Evolutionary conservation across 371 early-diverging fungal genomes (phyloP).

Genomic region (Vairimorpha necatrix): DNA sequence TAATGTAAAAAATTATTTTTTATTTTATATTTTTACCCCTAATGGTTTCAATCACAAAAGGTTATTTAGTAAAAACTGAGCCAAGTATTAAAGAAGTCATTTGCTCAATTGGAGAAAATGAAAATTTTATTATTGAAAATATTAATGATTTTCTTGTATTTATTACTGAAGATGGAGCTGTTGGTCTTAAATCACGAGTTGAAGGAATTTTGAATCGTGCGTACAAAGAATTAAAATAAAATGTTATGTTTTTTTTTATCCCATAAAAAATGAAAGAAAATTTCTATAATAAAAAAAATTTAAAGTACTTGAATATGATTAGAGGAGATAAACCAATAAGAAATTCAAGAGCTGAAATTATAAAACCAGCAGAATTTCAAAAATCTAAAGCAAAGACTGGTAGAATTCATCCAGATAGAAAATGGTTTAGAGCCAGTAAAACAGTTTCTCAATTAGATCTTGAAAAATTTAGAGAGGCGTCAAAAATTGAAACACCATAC

Average conservation of each 20-base stretch:
- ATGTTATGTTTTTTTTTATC: not conserved
- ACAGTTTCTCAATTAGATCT: slow-evolving; percentile 72
- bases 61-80: slow-evolving; percentile 61
- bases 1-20: not conserved
- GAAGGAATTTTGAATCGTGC: slow-evolving; percentile 53
- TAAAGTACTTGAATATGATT: slow-evolving; percentile 61
- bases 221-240: slow-evolving; percentile 17
- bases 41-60: slow-evolving; percentile 63
- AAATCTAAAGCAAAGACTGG: slow-evolving; percentile 69
- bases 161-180: slow-evolving; percentile 54
- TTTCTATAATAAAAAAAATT: slow-evolving; percentile 64
- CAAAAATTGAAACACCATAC: slow-evolving; percentile 72
- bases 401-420: slow-evolving; percentile 81
- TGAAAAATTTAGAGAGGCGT: slow-evolving; percentile 70
- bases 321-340: slow-evolving; percentile 71
- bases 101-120: slow-evolving; percentile 55
- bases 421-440: slow-evolving; percentile 92
- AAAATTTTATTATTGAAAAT: slow-evolving; percentile 64
- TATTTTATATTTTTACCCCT: not conserved
- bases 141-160: slow-evolving; percentile 61
- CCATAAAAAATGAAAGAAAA: slow-evolving; percentile 55
- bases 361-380: slow-evolving; percentile 88
- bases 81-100: slow-evolving; percentile 64
- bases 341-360: slow-evolving; percentile 78
- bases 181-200: slow-evolving; percentile 54